Base-by-base conservation (phyloP, 192 early-diverging fungal genomes). In the Entomortierella beljakovae region DNA sequence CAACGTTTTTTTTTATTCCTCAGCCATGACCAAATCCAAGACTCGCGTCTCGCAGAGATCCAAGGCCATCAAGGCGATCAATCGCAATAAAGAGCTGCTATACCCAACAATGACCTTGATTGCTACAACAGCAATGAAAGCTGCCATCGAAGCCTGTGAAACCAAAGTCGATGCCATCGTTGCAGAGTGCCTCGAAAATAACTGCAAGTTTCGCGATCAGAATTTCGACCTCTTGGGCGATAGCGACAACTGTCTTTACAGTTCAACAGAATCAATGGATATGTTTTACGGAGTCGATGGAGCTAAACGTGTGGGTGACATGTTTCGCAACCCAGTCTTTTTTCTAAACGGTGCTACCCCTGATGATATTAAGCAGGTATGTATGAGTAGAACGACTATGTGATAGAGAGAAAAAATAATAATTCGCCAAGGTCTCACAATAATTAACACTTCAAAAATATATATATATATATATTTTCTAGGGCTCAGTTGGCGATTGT, bases 271-370 rank as follows among this genome's bases (percentile, higher is more conserved):
- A 6, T 56, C 18, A 9, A n/a, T 46, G 5, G 50, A 5, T 11
- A 29, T 37, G 40, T 58, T 57, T 32, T 9, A 5, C 6, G 40
- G 5, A n/a, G 54, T 61, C 16, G 68, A 34, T 28, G 57, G 58
- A 3, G 68, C 60, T 56, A 71, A 71, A 35, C 66, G 85, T 25
- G 58, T 87, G 23, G 25, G 23, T 18, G 42, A 84, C 32, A 52
- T 87, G 31, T 82, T 86, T 33, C 68, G 82, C 5, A 81, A 86
- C 16, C 82, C 84, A 43, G 37, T 42, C 16, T 87, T 87, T 57
- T 85, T 70, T 48, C 37, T 65, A 5, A 53, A 81, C 35, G 84
- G 85, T 22, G 55, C 49, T 54, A n/a, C 22, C 0, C 68, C 64
- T 15, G 40, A 60, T n/a, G 77, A 80, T 51, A 59, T 77, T 49